Base-by-base conservation (phyloP, 495 filamentous ascomycete species). In the Daldinia concentrica region DNA sequence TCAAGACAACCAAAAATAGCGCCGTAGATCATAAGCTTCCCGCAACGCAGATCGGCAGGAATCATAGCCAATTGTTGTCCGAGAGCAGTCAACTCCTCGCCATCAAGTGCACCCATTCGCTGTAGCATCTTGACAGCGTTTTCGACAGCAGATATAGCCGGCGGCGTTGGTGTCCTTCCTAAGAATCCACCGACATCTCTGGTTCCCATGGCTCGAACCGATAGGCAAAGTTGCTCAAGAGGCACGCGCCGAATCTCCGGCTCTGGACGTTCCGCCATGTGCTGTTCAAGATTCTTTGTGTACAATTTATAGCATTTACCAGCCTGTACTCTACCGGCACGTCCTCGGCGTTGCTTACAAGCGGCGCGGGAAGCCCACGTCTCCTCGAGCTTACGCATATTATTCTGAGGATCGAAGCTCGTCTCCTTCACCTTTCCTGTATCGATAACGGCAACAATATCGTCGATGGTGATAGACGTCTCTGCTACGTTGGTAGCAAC, bases 401-500 rank as follows among this genome's bases (percentile, higher is more conserved):
- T 97, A 78, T 92, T 94, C 64, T 91, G 89, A 0, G 94, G 89
- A 78, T 98, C 94, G 72, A 94, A 99, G 72, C 90, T 94, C 0
- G 94, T 98, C 80, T 99, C 95, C 78, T 98, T 98, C 22, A 99
- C 95, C 32, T 92, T 89, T 17, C 95, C 95, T 6, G 91, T 94
- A 75, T 99, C 95, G 58, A 99, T 96, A 56, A 99, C 96, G 24
- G 94, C 95, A 12, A 98, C 94, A 36, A 98, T 91, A 74, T 99
- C 95, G 64, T 95, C 92, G 58, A 99, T 99, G 0, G 95, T 99
- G 68, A 99, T 98, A 9, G 95, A 98, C 0, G 95, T 99, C 77
- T 99, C 95, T 2, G 95, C 95, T 15, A 99, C 95, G 71, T 99
- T 99, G 15, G 95, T 99, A 1, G 95, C 91, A 11, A 92, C 92